These are phyloP conservation scores for Helianthus annuus DNA, from an alignment of 129 eudicot genomes.

Conservation along the genomic window HanXRQr2.0-SUNRISE NC_035437.2:138462054-138462553, in stretches of 20 bases:
- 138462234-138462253: not conserved
- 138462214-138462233: conserved; percentile 1
- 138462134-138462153: conserved; percentile 47
- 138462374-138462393: conserved; percentile 6
- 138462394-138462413: not conserved
- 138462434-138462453: conserved; percentile 1
- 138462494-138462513: conserved; percentile 87
- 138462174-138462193: conserved; percentile 38
- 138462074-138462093: conserved; percentile 37
- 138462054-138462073: not conserved
- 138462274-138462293: not conserved
- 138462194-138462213: conserved; percentile 51
- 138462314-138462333: conserved; percentile 46
- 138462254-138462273: conserved; percentile 1
- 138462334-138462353: conserved; percentile 63
- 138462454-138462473: conserved; percentile 28
- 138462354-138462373: conserved; percentile 63
- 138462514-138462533: conserved; percentile 62
- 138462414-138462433: conserved; percentile 1
- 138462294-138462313: conserved; percentile 40
- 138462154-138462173: conserved; percentile 38
- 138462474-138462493: conserved; percentile 82
- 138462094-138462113: conserved; percentile 50
- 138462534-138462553: not conserved
- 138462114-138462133: conserved; percentile 39